phyloP scores from a whole-genome alignment of 208 protist species.

The Leishmania mexicana region DNA sequence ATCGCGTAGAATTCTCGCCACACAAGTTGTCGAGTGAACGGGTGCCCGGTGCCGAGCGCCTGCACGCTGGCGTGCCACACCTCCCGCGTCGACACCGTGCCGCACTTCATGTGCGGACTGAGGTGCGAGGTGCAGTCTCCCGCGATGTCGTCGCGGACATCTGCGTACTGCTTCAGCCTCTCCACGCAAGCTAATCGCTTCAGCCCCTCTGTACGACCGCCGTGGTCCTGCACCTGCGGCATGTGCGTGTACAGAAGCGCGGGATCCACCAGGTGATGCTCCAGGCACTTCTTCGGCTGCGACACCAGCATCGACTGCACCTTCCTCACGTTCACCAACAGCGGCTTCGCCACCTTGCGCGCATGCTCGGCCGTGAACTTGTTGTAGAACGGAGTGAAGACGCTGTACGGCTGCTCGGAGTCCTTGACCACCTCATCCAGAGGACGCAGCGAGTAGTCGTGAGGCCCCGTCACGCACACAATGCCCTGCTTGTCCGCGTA shows the following conservation, averaged over 20 bases:
- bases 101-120: slow-evolving; percentile 83
- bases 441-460: slow-evolving; percentile 67
- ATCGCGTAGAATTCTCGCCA: slow-evolving; percentile 84
- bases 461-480: slow-evolving; percentile 33
- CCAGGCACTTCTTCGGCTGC: slow-evolving; percentile 24
- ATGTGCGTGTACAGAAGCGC: slow-evolving; percentile 28
- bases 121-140: slow-evolving; percentile 68
- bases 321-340: slow-evolving; percentile 18
- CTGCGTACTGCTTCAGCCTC: slow-evolving; percentile 40
- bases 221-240: slow-evolving; percentile 37
- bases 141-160: slow-evolving; percentile 51
- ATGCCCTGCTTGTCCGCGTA: slow-evolving; percentile 42
- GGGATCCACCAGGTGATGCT: slow-evolving; percentile 25
- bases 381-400: slow-evolving; percentile 83
- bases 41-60: slow-evolving; percentile 42
- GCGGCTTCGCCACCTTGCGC: slow-evolving; percentile 27
- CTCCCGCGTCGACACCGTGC: slow-evolving; percentile 71
- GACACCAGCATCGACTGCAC: slow-evolving; percentile 28
- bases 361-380: slow-evolving; percentile 46
- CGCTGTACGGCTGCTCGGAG: slow-evolving; percentile 55
- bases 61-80: slow-evolving; percentile 42
- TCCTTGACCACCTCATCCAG: slow-evolving; percentile 41
- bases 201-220: slow-evolving; percentile 54
- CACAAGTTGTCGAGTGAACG: slow-evolving; percentile 63
- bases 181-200: slow-evolving; percentile 33